Percentiles rank a stretch among this genome's conserved stretches.
Conservation (phyloP, 2,329 filamentous ascomycete genomes). For the Penicillium sp. region DNA sequence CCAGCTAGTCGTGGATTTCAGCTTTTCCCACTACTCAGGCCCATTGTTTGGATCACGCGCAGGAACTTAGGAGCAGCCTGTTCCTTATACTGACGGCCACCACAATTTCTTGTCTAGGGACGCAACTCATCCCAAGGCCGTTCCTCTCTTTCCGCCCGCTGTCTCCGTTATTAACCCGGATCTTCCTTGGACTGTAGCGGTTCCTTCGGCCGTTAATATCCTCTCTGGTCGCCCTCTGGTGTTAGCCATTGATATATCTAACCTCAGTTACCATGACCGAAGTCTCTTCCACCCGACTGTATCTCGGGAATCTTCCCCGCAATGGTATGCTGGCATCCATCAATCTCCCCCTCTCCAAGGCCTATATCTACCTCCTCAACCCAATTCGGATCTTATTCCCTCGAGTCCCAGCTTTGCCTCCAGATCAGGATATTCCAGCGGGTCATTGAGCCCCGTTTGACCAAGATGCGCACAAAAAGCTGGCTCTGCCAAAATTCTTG, state of each 20-base stretch:
- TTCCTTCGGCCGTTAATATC: constrained; percentile 8
- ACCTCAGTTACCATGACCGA: constrained; percentile 68
- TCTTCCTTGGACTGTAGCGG: constrained; percentile 3
- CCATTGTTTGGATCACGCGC: constrained; percentile 18
- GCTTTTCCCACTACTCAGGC: constrained; percentile 11
- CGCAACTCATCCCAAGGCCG: constrained; percentile 9
- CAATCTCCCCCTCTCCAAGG: constrained; percentile 33
- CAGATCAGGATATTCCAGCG: constrained; percentile 22
- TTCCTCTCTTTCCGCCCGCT: neutral
- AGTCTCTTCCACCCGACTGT: constrained; percentile 93
- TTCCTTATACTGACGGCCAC: neutral
- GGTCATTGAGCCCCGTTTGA: constrained; percentile 23
- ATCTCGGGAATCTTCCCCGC: constrained; percentile 96
- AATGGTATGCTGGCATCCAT: constrained; percentile 71
- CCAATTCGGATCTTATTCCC: constrained; percentile 27
- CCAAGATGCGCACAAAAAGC: constrained; percentile 14
- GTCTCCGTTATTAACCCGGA: constrained; percentile 9
- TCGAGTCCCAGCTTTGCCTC: constrained; percentile 15
- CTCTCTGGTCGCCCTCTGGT: constrained; percentile 12
- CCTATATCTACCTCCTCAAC: constrained; percentile 23
- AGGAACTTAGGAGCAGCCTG: constrained; percentile 17
- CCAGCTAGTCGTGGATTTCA: constrained; percentile 4
- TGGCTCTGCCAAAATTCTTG: constrained; percentile 6
- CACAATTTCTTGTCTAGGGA: constrained; percentile 9
- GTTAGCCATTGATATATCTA: constrained; percentile 10